phyloP scores from a whole-genome alignment of 164 flowering plant species.

The Vitis vinifera region ASM3070453v1 NC_081818.1:25520501-25521000 shows the following conservation, averaged over 20 bases:
- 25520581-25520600: conserved; percentile 97
- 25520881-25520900: too few relatives aligned
- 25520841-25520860: too few relatives aligned
- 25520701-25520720: conserved; percentile 50
- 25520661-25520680: conserved; percentile 15
- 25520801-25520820: too few relatives aligned
- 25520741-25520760: conserved; percentile 48
- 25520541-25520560: conserved; percentile 89
- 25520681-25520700: conserved; percentile 44
- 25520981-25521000: too few relatives aligned
- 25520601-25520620: conserved; percentile 93
- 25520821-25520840: too few relatives aligned
- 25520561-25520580: conserved; percentile 77
- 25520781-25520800: not conserved
- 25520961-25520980: too few relatives aligned
- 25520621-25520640: conserved; percentile 54
- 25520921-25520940: too few relatives aligned
- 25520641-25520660: conserved; percentile 38
- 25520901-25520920: too few relatives aligned
- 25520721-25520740: conserved; percentile 63
- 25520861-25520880: too few relatives aligned
- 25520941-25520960: too few relatives aligned
- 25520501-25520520: conserved; percentile 86
- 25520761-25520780: conserved; percentile 34
- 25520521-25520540: conserved; percentile 95